A percentile compares a stretch with the other conserved stretches of the same genome.
Evolutionary conservation across 2,329 filamentous ascomycete species (phyloP).

Genomic region (Trichoderma semiorbis): DNA sequence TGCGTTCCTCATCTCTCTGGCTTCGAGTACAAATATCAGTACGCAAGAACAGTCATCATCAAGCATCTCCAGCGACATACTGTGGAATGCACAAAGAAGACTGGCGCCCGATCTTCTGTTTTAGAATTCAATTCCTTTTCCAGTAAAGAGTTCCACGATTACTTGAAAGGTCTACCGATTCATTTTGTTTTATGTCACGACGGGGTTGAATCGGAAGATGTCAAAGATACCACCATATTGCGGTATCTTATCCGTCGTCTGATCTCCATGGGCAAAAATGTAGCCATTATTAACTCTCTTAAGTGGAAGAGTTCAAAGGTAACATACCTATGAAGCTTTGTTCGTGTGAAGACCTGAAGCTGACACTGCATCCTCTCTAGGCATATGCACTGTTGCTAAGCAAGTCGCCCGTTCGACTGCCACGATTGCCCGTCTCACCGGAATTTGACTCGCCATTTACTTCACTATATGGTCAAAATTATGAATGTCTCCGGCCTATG

Average conservation of each 20-base stretch:
- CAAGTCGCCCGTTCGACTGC: not conserved
- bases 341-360: not conserved
- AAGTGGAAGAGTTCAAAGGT: conserved; percentile 19
- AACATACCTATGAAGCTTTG: not conserved
- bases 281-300: conserved; percentile 11
- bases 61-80: conserved; percentile 49
- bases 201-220: conserved; percentile 39
- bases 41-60: conserved; percentile 62
- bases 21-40: conserved; percentile 49
- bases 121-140: conserved; percentile 45
- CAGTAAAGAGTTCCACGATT: conserved; percentile 50
- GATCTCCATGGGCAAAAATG: conserved; percentile 40
- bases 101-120: conserved; percentile 26
- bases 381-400: conserved; percentile 16
- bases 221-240: conserved; percentile 1
- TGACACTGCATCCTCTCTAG: not conserved
- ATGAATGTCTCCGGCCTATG: not conserved
- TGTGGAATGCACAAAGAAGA: conserved; percentile 22
- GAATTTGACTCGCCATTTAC: not conserved
- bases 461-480: not conserved
- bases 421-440: not conserved
- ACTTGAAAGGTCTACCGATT: conserved; percentile 51
- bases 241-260: conserved; percentile 51
- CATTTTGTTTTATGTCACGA: conserved; percentile 70
- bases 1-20: conserved; percentile 46